A percentile compares a stretch with the other conserved stretches of the same genome.
phyloP scores from a whole-genome alignment of 805 yeast genomes.

The Ogataea zsoltii region DNA sequence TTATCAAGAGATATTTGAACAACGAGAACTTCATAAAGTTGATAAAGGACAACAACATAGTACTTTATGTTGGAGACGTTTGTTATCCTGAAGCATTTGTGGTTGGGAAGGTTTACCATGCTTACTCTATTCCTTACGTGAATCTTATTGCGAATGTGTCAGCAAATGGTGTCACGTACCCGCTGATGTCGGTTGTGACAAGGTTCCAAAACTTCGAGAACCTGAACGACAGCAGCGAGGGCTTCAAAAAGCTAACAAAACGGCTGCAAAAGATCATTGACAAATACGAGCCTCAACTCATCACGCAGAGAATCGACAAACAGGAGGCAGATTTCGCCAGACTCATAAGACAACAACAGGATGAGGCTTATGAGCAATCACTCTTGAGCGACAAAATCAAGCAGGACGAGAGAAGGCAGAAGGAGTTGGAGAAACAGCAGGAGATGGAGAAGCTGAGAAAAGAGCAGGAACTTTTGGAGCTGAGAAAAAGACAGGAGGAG shows the following conservation, averaged over 20 bases:
- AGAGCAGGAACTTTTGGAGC: constrained; percentile 18
- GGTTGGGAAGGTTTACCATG: constrained; percentile 56
- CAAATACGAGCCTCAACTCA: constrained; percentile 62
- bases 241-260: constrained; percentile 33
- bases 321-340: constrained; percentile 61
- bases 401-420: constrained; percentile 42
- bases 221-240: constrained; percentile 12
- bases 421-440: constrained; percentile 24
- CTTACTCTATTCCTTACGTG: constrained; percentile 56
- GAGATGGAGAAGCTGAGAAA: constrained; percentile 16
- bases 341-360: constrained; percentile 62
- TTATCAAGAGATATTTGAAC: constrained; percentile 47
- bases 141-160: constrained; percentile 55
- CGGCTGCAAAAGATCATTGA: constrained; percentile 44
- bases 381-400: constrained; percentile 57
- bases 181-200: constrained; percentile 50
- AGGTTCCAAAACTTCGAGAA: constrained; percentile 39
- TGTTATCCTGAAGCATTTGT: constrained; percentile 65
- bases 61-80: constrained; percentile 66
- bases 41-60: constrained; percentile 42
- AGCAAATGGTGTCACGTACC: constrained; percentile 49
- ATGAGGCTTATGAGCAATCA: constrained; percentile 63
- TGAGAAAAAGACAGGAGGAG: constrained; percentile 20
- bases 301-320: constrained; percentile 58
- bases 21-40: constrained; percentile 44